Conservation (phyloP, 306 rosid genomes). For the Vigna unguiculata region DNA sequence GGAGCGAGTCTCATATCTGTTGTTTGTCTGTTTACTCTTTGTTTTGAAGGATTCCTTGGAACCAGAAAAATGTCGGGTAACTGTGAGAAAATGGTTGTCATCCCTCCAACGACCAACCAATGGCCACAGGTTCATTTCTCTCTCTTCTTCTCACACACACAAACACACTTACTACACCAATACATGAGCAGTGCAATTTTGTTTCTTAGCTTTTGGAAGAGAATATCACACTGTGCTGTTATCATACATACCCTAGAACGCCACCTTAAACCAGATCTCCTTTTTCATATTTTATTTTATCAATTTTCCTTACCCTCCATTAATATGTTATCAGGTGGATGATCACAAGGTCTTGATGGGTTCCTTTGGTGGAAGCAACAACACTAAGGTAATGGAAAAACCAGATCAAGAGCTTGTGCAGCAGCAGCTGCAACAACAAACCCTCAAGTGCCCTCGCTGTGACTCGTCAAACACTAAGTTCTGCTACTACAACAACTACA, state of each 20-base stretch:
- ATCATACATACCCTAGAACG: constrained; percentile 56
- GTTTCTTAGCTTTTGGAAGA: constrained; percentile 83
- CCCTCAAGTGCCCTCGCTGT: constrained; percentile 89
- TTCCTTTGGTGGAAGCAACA: constrained; percentile 45
- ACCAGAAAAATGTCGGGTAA: constrained; percentile 63
- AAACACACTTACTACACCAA: constrained; percentile 61
- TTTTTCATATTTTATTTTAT: background rate
- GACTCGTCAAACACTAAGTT: constrained; percentile 95
- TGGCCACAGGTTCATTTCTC: constrained; percentile 74
- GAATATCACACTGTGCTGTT: constrained; percentile 61
- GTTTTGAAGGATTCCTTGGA: constrained; percentile 65
- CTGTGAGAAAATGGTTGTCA: constrained; percentile 64
- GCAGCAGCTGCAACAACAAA: constrained; percentile 34
- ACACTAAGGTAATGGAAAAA: constrained; percentile 59
- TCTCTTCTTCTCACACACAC: constrained; percentile 30
- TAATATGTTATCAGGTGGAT: constrained; percentile 40
- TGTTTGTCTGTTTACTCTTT: constrained; percentile 76
- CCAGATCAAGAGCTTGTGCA: constrained; percentile 53
- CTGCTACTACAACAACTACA: constrained; percentile 97
- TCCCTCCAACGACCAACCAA: constrained; percentile 64
- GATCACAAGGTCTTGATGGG: constrained; percentile 60
- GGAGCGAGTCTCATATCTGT: constrained; percentile 59
- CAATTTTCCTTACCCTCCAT: background rate
- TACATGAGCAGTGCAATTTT: constrained; percentile 67
- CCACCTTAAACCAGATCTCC: constrained; percentile 38